Conservation (phyloP, 495 filamentous ascomycete species). For the Neurospora sublineolata region DNA sequence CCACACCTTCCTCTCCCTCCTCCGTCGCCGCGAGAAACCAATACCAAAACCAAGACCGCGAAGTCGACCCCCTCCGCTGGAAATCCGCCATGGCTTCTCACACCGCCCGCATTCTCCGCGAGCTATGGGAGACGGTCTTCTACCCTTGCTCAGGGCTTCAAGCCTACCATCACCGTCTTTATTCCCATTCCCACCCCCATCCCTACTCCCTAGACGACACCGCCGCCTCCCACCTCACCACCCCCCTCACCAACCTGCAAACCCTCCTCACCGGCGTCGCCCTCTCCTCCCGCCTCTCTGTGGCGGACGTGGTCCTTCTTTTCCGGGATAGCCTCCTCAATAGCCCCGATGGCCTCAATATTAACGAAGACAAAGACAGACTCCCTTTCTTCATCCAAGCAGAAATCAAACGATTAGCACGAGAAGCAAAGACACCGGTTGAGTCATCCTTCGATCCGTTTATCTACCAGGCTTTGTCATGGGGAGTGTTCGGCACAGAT, state of each 20-base stretch:
- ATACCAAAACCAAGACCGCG: not conserved
- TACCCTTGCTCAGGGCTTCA: not conserved
- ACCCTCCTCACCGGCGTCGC: not conserved
- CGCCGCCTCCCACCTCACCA: not conserved
- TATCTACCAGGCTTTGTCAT: not conserved
- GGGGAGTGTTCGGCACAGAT: not conserved
- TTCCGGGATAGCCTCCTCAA: not conserved
- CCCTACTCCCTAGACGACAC: not conserved
- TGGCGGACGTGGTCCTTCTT: not conserved
- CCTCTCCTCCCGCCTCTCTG: not conserved
- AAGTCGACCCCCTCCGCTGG: not conserved
- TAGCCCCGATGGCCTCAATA: rapidly evolving
- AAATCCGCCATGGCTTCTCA: not conserved
- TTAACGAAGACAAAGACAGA: rapidly evolving
- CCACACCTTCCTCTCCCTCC: not conserved
- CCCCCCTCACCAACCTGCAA: not conserved
- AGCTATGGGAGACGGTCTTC: not conserved
- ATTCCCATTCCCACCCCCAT: too few species aligned
- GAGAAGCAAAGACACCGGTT: not conserved
- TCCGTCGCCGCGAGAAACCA: not conserved
- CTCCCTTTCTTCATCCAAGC: not conserved
- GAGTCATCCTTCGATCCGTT: not conserved
- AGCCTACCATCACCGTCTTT: not conserved
- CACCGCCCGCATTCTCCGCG: not conserved
- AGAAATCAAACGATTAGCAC: not conserved